A percentile compares a stretch with the other conserved stretches of the same genome.
These are phyloP conservation scores for Cairneyella variabilis DNA, from an alignment of 495 filamentous ascomycete species.

Conservation along the genomic window DNA sequence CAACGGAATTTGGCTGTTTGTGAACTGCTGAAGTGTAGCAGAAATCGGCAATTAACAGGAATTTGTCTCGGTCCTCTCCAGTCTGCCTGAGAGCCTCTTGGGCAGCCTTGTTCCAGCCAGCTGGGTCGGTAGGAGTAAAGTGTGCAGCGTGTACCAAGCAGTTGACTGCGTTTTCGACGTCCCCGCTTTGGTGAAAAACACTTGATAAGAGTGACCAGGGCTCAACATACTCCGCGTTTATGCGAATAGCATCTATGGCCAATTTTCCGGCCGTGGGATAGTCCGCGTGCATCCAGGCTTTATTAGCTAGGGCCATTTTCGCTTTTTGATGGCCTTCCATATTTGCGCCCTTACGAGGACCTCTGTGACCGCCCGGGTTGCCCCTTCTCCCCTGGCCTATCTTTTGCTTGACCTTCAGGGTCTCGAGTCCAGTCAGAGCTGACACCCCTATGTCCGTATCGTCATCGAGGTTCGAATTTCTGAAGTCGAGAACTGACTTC, in stretches of 20 bases:
- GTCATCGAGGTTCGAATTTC: too few relatives aligned
- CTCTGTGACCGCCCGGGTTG: constrained; percentile 52
- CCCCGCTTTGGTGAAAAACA: constrained; percentile 63
- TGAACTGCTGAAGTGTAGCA: constrained; percentile 69
- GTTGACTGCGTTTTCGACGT: constrained; percentile 61
- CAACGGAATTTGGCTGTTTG: constrained; percentile 52
- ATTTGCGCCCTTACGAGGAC: constrained; percentile 68
- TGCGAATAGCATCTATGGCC: constrained; percentile 65
- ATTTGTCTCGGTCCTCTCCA: constrained; percentile 45
- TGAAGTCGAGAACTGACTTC: too few relatives aligned
- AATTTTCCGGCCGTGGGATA: constrained; percentile 60
- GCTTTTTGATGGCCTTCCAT: constrained; percentile 72
- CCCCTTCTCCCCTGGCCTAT: too few relatives aligned
- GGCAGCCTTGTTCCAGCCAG: constrained; percentile 66
- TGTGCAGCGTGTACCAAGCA: constrained; percentile 70
- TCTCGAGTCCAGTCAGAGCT: too few relatives aligned
- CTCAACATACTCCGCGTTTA: constrained; percentile 78
- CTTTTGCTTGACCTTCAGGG: too few relatives aligned
- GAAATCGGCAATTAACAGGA: constrained; percentile 54
- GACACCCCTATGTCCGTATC: too few relatives aligned
- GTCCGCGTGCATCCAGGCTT: constrained; percentile 63
- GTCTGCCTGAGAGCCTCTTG: constrained; percentile 60
- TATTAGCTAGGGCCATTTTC: constrained; percentile 64
- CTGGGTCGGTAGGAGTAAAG: constrained; percentile 61
- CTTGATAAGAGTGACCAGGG: constrained; percentile 75